Base-by-base conservation (phyloP, 306 rosid species). In the Carpinus viminea region DNA sequence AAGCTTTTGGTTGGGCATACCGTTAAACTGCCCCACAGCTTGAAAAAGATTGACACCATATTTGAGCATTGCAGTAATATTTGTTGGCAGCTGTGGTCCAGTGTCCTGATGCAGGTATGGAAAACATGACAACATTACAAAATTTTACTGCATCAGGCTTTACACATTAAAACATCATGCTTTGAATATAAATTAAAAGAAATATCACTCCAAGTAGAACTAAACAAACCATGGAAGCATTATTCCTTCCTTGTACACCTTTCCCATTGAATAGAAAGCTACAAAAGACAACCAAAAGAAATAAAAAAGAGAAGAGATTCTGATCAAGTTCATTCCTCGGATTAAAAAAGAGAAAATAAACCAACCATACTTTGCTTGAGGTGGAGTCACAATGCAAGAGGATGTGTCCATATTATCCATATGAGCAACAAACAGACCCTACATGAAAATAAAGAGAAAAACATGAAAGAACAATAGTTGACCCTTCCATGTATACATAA, bases 81-180 rank as follows among this genome's bases (percentile, higher is more conserved):
- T 64, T 64, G 70, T 64, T 64, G 70, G 70, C 47, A 64, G 70
- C 70, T 64, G 70, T 64, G 70, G 70, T 64, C 70, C 70, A 15
- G 70, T 34, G 45, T 64, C 70, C 70, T 64, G 70, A 64, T 24
- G 5, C 21, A 4, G 46, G 70, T 38, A 64, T 62, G 69, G 69
- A 34, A 34, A 38, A 24, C 70, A 34, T 64, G 41, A 64, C 13
- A 64, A 36, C 20, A 64, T 36, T 16, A 64, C 36, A 34, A 36
- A 64, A 64, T 31, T 36, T 64, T 34, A 34, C 20, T 15, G 46
- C 24, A 34, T 64, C 68, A 34, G 15, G n/a, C 70, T 34, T 21
- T 4, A 2, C 12, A 50, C 13, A 50, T 15, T 50, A 50, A 15
- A 50, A 50, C 8, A 59, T 24, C 36, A 10, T 20, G 5, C 66